Evolutionary conservation across 1,284 basidiomycete genomes (phyloP).

Genomic region (Flammula alnicola): DNA sequence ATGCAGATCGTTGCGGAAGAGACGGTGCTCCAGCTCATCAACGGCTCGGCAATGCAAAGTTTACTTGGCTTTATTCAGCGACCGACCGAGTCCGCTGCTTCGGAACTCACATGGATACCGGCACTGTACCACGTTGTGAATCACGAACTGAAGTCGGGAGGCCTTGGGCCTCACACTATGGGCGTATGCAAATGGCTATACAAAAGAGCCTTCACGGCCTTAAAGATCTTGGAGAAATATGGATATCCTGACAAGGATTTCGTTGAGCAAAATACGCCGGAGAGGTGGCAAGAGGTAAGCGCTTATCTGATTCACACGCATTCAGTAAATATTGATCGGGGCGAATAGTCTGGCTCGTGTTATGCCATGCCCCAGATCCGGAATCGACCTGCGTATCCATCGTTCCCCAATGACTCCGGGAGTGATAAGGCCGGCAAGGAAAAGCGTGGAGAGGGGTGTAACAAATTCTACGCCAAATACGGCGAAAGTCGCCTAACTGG

Average conservation of each 20-base stretch:
- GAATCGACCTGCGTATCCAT: conserved; percentile 26
- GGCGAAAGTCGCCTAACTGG: conserved; percentile 33
- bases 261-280: neutral
- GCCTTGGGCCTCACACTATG: neutral
- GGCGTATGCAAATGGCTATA: conserved; percentile 8
- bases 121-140: neutral
- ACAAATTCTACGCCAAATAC: conserved; percentile 40
- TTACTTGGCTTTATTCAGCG: conserved; percentile 4
- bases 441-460: conserved; percentile 30
- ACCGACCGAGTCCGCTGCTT: neutral
- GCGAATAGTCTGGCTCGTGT: conserved; percentile 29
- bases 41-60: conserved; percentile 10
- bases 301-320: neutral
- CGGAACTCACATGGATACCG: neutral
- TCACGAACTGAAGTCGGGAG: neutral
- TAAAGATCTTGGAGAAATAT: neutral
- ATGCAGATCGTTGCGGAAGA: conserved; percentile 27
- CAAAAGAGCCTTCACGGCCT: neutral
- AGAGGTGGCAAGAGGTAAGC: conserved; percentile 1
- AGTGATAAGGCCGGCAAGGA: conserved; percentile 9
- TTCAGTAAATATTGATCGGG: conserved; percentile 3
- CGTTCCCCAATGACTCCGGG: conserved; percentile 21
- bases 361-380: conserved; percentile 33
- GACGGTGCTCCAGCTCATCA: conserved; percentile 26
- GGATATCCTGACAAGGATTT: neutral